Conservation (phyloP, 208 protist species). For the Trichomonas tenax region DNA sequence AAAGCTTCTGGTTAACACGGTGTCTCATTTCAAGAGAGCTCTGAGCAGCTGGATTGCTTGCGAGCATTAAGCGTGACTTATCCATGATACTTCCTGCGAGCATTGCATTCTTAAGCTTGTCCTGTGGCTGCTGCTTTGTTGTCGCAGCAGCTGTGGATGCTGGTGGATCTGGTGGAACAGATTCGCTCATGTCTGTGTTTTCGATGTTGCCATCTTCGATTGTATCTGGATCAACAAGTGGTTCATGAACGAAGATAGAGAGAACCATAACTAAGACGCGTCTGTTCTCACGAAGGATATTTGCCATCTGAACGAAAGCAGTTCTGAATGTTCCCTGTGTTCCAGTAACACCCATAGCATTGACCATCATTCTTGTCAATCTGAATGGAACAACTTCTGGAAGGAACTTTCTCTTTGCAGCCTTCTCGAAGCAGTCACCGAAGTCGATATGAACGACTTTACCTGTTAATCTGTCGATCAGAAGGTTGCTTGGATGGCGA, state of each 20-base stretch:
- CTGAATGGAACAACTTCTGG: constrained; percentile 25
- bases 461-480: background rate
- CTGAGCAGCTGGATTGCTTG: background rate
- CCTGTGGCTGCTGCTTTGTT: background rate
- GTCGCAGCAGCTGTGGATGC: background rate
- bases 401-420: background rate
- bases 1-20: background rate
- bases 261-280: background rate
- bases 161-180: background rate
- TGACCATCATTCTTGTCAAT: constrained; percentile 1
- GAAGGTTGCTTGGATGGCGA: background rate
- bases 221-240: background rate
- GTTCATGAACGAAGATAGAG: background rate
- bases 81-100: background rate
- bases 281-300: background rate
- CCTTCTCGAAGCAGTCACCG: constrained; percentile 33
- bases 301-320: background rate
- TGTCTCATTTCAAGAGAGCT: background rate
- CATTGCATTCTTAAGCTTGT: background rate
- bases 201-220: background rate
- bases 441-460: constrained; percentile 24
- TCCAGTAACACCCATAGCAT: background rate
- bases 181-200: background rate
- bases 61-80: background rate
- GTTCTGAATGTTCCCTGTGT: background rate